These are phyloP conservation scores for Elsinoe perseae DNA, from an alignment of 2,329 filamentous ascomycete genomes.

Conservation along the genomic window DNA sequence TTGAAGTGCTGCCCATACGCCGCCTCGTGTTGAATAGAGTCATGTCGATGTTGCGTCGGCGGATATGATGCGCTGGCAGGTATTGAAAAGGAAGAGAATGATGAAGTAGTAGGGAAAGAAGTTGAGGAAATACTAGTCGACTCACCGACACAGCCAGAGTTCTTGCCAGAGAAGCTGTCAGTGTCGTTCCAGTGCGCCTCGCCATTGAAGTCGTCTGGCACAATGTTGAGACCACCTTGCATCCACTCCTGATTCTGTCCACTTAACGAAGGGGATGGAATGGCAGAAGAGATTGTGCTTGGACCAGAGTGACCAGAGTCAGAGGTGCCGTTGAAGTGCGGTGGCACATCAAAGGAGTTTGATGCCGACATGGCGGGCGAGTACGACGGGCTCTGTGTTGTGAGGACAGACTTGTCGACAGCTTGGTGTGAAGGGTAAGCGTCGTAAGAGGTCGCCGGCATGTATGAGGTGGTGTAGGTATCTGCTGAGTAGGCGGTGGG, in stretches of 20 bases:
- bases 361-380: conserved; percentile 39
- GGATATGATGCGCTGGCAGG: conserved; percentile 18
- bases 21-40: conserved; percentile 16
- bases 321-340: conserved; percentile 41
- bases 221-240: conserved; percentile 55
- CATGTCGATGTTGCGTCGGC: conserved; percentile 35
- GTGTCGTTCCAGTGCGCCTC: conserved; percentile 48
- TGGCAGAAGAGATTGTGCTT: conserved; percentile 42
- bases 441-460: conserved; percentile 29
- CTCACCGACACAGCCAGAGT: conserved; percentile 43
- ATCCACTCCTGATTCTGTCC: conserved; percentile 54
- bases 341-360: conserved; percentile 39
- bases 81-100: conserved; percentile 20
- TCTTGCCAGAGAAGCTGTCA: conserved; percentile 41
- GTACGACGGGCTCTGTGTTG: conserved; percentile 33
- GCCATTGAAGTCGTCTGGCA: conserved; percentile 46
- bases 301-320: conserved; percentile 44
- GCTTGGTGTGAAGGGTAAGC: conserved; percentile 29
- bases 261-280: conserved; percentile 50
- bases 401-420: conserved; percentile 24
- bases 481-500: conserved; percentile 23
- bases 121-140: conserved; percentile 34
- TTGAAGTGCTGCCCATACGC: conserved; percentile 20
- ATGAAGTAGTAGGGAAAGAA: conserved; percentile 22
- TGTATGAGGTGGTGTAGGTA: conserved; percentile 20